Conservation (phyloP, 2,329 filamentous ascomycete species). For the Bisporella sp. region DNA sequence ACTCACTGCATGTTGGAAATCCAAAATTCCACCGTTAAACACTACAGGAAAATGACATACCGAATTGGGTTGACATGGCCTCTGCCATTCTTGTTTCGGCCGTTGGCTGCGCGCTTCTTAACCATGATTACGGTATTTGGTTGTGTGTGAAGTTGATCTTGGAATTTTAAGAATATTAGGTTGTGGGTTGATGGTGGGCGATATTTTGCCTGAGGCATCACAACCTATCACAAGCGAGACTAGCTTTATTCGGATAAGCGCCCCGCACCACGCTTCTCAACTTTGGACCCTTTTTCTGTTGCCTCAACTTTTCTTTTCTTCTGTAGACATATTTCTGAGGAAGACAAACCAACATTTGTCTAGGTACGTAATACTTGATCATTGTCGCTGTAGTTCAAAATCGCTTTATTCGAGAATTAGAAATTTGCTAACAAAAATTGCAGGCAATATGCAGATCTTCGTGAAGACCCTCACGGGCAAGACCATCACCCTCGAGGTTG, state of each 20-base stretch:
- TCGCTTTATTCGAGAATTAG: not conserved
- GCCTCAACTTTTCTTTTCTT: too few species aligned
- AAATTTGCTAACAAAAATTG: not conserved
- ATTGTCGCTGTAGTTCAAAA: not conserved
- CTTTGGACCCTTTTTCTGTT: too few species aligned
- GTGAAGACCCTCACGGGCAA: conserved; percentile 87
- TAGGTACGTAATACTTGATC: conserved; percentile 17
- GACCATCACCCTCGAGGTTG: conserved; percentile 99
- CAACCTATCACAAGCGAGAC: too few species aligned
- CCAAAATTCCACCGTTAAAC: not conserved
- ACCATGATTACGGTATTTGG: conserved; percentile 58
- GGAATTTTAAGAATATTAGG: not conserved
- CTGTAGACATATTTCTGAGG: conserved; percentile 17
- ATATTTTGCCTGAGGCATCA: too few species aligned
- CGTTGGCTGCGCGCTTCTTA: conserved; percentile 71
- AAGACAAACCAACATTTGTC: conserved; percentile 24
- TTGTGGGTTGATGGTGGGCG: too few species aligned
- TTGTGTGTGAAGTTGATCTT: conserved; percentile 1
- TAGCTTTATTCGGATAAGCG: too few species aligned
- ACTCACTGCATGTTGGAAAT: not conserved
- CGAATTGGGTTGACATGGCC: conserved; percentile 89
- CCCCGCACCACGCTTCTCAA: too few species aligned
- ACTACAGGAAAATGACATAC: not conserved
- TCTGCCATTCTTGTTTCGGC: conserved; percentile 99
- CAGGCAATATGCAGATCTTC: conserved; percentile 38